Evolutionary conservation across 1,139 yeast genomes (phyloP), one percentile per base, ranked within the genome.

Genomic region (Kodamaea sp.): DNA sequence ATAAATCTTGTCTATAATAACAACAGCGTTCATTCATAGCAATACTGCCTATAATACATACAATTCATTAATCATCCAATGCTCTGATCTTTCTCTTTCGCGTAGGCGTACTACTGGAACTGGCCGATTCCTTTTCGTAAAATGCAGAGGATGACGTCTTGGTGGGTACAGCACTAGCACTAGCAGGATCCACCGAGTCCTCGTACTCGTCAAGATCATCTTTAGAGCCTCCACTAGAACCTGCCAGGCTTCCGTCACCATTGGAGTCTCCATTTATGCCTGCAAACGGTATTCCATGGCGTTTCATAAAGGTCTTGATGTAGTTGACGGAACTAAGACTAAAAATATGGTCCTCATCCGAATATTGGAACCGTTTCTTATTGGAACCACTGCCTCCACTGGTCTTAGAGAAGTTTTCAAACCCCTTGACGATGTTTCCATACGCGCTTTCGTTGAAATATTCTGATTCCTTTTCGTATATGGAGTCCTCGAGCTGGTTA

Each of bases 361-460:
- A 76, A 55, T 83, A 78, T 7, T 70, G 69, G 12, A 76, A 65
- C 46, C 79, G 72, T 50, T 76, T 73, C 57, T 76, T 77, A 50
- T 68, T 71, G 34, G 71, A 68, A 30, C 55, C 49, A 13, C 48
- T 41, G 19, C 53, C 49, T 20, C 51, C 48, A n/a, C 53, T 43
- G 6, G 63, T 57, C 53, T 85, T 86, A 34, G 82, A 70, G 55
- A 86, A 85, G 49, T 80, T 83, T 39, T 90, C 97, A 53, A 89
- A 90, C 1, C 97, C 97, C 46, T 83, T 83, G 22, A 89, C 85
- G 22, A 92, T 83, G 55, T 88, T 88, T 0, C 96, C 96, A 38
- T 79, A 77, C 7, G 72, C 63, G 47, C 70, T 59, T 39, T 84
- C 90, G 34, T 82, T 78, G 36, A 92, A 76, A 55, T 92, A 90